Evolutionary conservation across 2,329 filamentous ascomycete genomes (phyloP).

Genomic region (Penicillium verrucosum): DNA sequence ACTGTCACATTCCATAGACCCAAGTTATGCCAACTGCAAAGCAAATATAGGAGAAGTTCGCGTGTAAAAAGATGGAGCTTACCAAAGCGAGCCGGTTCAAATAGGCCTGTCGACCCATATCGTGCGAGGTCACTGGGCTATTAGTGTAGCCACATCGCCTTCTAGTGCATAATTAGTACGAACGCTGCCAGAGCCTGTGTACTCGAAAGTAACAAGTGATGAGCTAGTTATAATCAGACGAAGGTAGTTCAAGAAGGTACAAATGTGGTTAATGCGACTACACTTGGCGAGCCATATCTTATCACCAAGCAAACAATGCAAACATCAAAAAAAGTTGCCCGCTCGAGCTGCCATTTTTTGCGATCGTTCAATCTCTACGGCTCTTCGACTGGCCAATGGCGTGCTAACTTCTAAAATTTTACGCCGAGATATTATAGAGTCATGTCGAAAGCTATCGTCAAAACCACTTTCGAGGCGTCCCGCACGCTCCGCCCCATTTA

Average conservation of each 20-base stretch:
- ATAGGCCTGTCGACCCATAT: constrained; percentile 47
- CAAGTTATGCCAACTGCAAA: neutral
- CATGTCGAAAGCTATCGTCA: constrained; percentile 57
- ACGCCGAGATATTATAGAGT: constrained; percentile 16
- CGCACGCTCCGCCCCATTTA: constrained; percentile 89
- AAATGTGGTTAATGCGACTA: constrained; percentile 10
- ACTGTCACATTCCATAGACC: neutral
- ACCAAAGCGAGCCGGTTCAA: constrained; percentile 47
- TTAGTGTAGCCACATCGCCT: constrained; percentile 9
- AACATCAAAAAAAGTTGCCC: constrained; percentile 41
- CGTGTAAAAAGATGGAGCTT: constrained; percentile 24
- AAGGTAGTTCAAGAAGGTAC: neutral
- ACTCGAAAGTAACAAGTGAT: neutral
- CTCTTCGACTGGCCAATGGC: constrained; percentile 17
- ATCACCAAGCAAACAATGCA: constrained; percentile 33
- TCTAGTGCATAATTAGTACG: neutral
- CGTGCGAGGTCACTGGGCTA: neutral
- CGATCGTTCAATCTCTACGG: constrained; percentile 14
- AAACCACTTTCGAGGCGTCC: constrained; percentile 84
- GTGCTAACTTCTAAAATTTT: constrained; percentile 13
- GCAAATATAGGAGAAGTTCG: neutral
- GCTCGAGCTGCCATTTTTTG: constrained; percentile 18
- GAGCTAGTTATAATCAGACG: neutral
- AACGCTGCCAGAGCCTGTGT: neutral
- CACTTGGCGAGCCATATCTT: constrained; percentile 27